Base-by-base conservation (phyloP, 306 rosid species). In the Citrullus amarus region DNA sequence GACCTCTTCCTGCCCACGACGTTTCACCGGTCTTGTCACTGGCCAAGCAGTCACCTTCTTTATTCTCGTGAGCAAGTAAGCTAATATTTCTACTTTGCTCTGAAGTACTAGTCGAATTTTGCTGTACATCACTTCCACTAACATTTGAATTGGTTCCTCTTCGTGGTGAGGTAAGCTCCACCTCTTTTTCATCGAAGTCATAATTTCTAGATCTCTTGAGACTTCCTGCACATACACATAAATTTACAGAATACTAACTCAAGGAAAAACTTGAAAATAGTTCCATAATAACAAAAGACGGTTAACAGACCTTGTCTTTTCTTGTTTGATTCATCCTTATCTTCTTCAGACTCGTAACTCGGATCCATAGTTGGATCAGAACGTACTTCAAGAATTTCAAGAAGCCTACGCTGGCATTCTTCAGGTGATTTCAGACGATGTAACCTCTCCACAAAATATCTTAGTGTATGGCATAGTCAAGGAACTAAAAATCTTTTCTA, bases 291-390 rank as follows among this genome's bases (percentile, higher is more conserved):
- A 41, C 13, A 0, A 1, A 39, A 74, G 63, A 74, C 44, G 30
- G 51, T 50, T 76, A 58, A 75, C 41, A 65, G 85, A 92, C 97
- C 99, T 91, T 85, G 88, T 83, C 87, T 87, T 76, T 79, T 82
- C 81, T 78, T 88, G 80, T 80, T 87, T 25, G 86, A 81, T 76
- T 84, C 87, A 79, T 81, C 86, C 44, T 77, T 80, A 81, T 79
- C 86, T 82, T 86, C 95, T 82, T 89, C 95, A 56, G 91, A 87
- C 78, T 87, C 93, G 15, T 68, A 87, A 87, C 82, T 83, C 46
- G 91, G 91, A 82, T 92, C 91, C 89, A 87, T 82, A 75, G 82
- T 88, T 81, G 93, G 93, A 85, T 95, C 97, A 55, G 91, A 75
- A 89, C 86, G 92, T 63, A 95, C 87, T 76, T 81, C 88, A 3